Evolutionary conservation across 352 stramenopile species (phyloP), one percentile per base, ranked within the genome.

Genomic region (Pythium scleroteichum): DNA sequence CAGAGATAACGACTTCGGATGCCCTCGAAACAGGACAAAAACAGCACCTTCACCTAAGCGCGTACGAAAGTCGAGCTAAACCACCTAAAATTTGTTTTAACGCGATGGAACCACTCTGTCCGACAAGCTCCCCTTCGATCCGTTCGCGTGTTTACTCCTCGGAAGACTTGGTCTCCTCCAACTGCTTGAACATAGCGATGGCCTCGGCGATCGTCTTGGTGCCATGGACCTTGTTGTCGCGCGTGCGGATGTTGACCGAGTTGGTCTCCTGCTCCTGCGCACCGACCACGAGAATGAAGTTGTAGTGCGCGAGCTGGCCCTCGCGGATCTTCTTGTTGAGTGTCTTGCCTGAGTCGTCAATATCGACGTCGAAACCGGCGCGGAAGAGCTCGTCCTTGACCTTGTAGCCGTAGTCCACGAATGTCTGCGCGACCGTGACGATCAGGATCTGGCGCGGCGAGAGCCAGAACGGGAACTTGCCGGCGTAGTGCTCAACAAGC

Each of bases 401-500:
- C 27, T 80, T 81, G 55, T 93, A 95, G 48, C 82, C 73, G 46
- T 67, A 66, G 41, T 92, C 67, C 42, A 84, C 81, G 7, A 84
- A 71, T 50, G 92, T 85, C 8, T 82, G 82, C 14, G 92, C 42
- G 35, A 95, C 82, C 1, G 82, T 82, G 39, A 94, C 78, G 42
- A 99, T 76, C 71, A 99, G 96, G 0, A 97, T 83, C 48, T 95
- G 86, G 50, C 86, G 83, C 38, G 86, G 86, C 52, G 72, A 89
- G 27, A 99, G 79, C 96, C 96, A 99, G 20, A 99, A 78, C 29
- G 97, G 97, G 73, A 97, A 98, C 63, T 99, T 97, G 57, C 96
- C 97, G 48, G 88, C 89, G 52, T 88, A 98, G 72, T 98, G 97
- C 73, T 99, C 97, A 57, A 98, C 96, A 29, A 99, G 75, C 53